Evolutionary conservation across 805 yeast genomes (phyloP).

Genomic region (Saccharomyces jurei): DNA sequence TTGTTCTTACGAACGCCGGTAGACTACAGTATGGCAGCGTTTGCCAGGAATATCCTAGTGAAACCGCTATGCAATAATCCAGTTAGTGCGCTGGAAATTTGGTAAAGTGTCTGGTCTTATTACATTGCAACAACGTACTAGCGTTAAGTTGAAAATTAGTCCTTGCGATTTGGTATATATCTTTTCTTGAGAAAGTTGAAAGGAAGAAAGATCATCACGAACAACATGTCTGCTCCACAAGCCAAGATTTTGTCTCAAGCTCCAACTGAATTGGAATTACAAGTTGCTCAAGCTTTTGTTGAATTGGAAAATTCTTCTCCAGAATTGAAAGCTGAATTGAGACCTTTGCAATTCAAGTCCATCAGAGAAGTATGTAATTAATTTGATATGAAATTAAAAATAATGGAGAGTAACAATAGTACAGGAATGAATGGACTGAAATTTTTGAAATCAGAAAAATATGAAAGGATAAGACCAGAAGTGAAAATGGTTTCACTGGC

Average conservation of each 20-base stretch:
- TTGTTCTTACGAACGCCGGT: not conserved
- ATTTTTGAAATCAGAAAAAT: not conserved
- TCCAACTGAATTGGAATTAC: conserved; percentile 98
- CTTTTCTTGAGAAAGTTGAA: not conserved
- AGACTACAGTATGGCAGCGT: not conserved
- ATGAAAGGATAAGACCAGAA: not conserved
- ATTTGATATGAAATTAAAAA: not conserved
- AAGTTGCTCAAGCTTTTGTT: conserved; percentile 96
- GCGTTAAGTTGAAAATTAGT: not conserved
- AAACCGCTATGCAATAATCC: not conserved
- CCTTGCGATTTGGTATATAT: not conserved
- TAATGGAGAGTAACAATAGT: not conserved
- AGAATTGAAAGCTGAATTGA: conserved; percentile 94
- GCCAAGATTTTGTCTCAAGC: conserved; percentile 89
- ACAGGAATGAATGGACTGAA: not conserved
- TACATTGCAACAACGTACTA: not conserved
- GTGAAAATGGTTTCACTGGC: not conserved
- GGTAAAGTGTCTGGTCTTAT: not conserved
- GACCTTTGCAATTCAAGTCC: conserved; percentile 97
- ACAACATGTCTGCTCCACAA: conserved; percentile 82
- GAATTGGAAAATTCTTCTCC: conserved; percentile 92
- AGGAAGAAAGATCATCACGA: conserved; percentile 8
- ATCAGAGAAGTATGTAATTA: conserved; percentile 67
- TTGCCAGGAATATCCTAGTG: not conserved
- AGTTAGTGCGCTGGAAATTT: not conserved